Evolutionary conservation across 75 land plant genomes (phyloP).

Genomic region (Ceratopteris richardii): DNA sequence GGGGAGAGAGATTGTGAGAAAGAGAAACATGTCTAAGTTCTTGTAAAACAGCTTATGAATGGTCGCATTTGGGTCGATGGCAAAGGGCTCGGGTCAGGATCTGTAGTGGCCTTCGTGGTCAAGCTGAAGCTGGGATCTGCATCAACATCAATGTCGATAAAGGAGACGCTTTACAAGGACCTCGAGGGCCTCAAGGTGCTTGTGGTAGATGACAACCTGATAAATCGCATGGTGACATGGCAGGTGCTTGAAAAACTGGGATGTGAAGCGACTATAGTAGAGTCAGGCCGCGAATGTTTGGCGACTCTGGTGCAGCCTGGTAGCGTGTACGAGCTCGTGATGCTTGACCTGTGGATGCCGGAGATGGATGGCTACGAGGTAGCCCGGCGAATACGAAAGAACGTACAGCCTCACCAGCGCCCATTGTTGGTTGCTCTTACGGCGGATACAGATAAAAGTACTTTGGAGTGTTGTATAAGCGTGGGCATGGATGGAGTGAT

Average conservation of each 20-base stretch:
- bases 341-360: slow-evolving; percentile 74
- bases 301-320: slow-evolving; percentile 36
- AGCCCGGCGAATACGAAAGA: slow-evolving; percentile 51
- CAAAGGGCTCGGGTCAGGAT: slow-evolving; percentile 5
- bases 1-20: no score
- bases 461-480: slow-evolving; percentile 45
- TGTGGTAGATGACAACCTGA: slow-evolving; percentile 58
- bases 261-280: slow-evolving; percentile 61
- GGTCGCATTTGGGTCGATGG: slow-evolving; percentile 74
- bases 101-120: slow-evolving; percentile 49
- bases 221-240: slow-evolving; percentile 64
- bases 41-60: slow-evolving; percentile 64
- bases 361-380: slow-evolving; percentile 91
- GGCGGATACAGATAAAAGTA: slow-evolving; percentile 50
- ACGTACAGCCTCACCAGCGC: slow-evolving; percentile 37
- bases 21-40: neutral
- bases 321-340: slow-evolving; percentile 33
- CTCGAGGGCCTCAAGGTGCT: slow-evolving; percentile 58
- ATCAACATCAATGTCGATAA: slow-evolving; percentile 5
- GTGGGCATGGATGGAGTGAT: slow-evolving; percentile 69
- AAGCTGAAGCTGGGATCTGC: slow-evolving; percentile 45
- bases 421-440: slow-evolving; percentile 72
- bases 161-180: slow-evolving; percentile 19
- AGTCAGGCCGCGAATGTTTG: slow-evolving; percentile 72
- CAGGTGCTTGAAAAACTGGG: slow-evolving; percentile 66